Conservation (phyloP, 2,329 filamentous ascomycete species). For the Sarocladium brachiariae region DNA sequence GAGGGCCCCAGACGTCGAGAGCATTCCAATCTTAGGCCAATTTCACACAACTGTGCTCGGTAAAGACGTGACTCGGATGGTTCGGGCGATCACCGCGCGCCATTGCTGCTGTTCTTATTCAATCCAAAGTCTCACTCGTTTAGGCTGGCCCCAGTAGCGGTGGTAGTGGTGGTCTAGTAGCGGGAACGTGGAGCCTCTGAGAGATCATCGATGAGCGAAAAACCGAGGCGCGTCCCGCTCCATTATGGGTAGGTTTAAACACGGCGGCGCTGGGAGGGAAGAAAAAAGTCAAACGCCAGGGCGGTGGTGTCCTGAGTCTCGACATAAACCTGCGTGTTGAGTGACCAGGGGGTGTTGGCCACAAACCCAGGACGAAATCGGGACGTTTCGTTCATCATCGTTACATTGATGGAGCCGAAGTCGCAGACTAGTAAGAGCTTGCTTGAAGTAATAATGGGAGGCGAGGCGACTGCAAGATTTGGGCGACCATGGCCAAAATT, state of each 20-base stretch:
- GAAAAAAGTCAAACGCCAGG: background rate
- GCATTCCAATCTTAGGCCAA: background rate
- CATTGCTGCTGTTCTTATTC: background rate
- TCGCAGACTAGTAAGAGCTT: background rate
- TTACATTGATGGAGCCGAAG: no score
- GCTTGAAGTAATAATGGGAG: conserved; percentile 3
- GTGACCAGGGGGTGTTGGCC: background rate
- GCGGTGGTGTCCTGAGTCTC: background rate
- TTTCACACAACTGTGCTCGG: background rate
- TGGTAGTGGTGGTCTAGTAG: background rate
- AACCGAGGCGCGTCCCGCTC: background rate
- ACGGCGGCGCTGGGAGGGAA: no score
- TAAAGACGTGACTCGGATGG: background rate
- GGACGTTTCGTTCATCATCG: no score
- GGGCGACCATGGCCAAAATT: background rate
- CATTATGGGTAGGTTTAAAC: background rate
- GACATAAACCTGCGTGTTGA: background rate
- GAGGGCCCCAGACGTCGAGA: background rate
- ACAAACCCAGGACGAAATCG: no score
- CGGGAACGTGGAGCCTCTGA: background rate
- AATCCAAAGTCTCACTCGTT: background rate
- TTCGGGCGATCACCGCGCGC: background rate
- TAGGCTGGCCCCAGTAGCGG: background rate
- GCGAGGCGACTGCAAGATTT: background rate
- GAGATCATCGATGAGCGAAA: background rate